phyloP scores from a whole-genome alignment of 768 basidiomycete genomes.

The Amanita pseudoporphyria region DNA sequence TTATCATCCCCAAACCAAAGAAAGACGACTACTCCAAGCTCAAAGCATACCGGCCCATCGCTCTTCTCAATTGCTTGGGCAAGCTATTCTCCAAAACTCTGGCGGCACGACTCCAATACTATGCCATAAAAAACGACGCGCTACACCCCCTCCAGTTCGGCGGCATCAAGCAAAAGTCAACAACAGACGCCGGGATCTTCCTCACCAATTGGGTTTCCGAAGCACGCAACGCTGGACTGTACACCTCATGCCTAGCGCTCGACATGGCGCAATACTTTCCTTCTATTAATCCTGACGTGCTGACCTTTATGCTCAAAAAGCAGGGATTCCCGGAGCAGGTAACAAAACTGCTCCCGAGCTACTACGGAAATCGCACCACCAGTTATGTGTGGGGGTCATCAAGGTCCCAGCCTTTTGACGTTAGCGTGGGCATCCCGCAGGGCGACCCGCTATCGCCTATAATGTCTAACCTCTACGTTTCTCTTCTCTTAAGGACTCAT shows the following conservation, averaged over 20 bases:
- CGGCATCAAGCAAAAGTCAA: not conserved
- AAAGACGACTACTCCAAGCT: not conserved
- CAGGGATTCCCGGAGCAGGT: not conserved
- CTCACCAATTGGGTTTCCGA: not conserved
- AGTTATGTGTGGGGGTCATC: not conserved
- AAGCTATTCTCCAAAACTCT: not conserved
- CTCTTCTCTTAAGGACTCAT: not conserved
- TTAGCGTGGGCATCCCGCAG: not conserved
- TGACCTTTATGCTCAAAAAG: not conserved
- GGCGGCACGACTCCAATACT: not conserved
- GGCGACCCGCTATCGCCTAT: not conserved
- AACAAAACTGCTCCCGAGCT: not conserved
- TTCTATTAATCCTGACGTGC: not conserved
- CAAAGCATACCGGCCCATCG: not conserved
- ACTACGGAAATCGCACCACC: not conserved
- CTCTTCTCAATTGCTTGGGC: not conserved
- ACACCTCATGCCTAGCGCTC: not conserved
- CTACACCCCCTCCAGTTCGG: not conserved
- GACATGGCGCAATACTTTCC: not conserved
- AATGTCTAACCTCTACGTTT: not conserved
- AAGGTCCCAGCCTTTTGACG: not conserved
- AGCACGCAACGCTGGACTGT: not conserved
- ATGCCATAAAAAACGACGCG: not conserved
- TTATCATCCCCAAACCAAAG: not conserved
- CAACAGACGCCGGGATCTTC: not conserved